Base-by-base conservation (phyloP, 202 grass and related monocot species). In the Schoenoplectus tabernaemontani region DNA sequence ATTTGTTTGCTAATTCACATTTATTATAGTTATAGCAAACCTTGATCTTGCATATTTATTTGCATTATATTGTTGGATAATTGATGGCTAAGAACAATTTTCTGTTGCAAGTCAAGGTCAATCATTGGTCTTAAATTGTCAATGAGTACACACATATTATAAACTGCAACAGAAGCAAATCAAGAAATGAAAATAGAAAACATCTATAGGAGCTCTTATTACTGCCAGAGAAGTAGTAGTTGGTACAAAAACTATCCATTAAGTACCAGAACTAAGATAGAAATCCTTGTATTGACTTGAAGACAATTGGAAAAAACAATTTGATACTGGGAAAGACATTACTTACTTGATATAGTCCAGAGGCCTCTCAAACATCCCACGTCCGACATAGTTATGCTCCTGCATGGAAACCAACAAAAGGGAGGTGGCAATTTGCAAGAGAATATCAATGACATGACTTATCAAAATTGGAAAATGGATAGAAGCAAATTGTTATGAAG, bases 371-470 rank as follows among this genome's bases (percentile, higher is more conserved):
- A 90, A 82, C 93, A 97, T 88, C 56, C 57, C 89, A 85, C 89
- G 88, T 76, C 93, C 93, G 83, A 97, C 91, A 88, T 85, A 97
- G 76, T 93, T 86, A 46, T 97, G 82, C 79, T 97, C 93, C 93
- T 97, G 83, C 79, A 87, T 76, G 8, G 75, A 28, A 88, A 86
- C 67, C 39, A 74, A 70, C 19, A n/a, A 74, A 33, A 32, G 2
- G 7, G 17, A 74, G 19, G 15, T 32, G 15, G 9, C 47, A 1
- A 51, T 74, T 74, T 36, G 46, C 46, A 53, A 33, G 17, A 60
- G n/a, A 50, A 65, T 41, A 81, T 41, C 78, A 56, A 42, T 65
- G 4, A 26, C 8, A 86, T 3, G 76, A 84, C 33, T 60, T 59
- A 8, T 28, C 0, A 47, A 84, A 51, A 42, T 67, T 48, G 8